A percentile compares a stretch with the other conserved stretches of the same genome.
Evolutionary conservation across 139 green algal genomes (phyloP).

Genomic region (Coelastrella sp.): DNA sequence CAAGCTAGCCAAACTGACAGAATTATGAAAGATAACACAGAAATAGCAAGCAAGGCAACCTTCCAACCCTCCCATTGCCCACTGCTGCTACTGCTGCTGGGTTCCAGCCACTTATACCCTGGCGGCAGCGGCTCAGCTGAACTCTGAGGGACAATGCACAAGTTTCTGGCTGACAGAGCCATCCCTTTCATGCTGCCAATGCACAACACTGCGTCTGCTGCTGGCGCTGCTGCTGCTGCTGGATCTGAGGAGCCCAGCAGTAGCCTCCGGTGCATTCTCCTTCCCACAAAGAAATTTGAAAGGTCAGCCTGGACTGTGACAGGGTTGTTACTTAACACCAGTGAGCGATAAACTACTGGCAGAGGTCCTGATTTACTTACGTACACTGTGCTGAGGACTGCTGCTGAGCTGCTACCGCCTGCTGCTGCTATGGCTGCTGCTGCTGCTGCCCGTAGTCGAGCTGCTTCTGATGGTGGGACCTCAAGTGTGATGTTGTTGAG

Average conservation of each 20-base stretch:
- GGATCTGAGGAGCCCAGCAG: not conserved
- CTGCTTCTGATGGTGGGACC: not conserved
- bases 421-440: not conserved
- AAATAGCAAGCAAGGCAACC: not conserved
- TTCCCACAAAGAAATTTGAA: not conserved
- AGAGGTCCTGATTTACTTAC: not conserved
- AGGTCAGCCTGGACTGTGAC: not conserved
- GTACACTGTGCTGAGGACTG: not conserved
- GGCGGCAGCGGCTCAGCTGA: not conserved
- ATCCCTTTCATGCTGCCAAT: not conserved
- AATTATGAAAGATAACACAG: not conserved
- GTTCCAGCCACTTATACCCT: not conserved
- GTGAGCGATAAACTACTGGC: not conserved
- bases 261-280: not conserved
- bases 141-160: not conserved
- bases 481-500: not conserved
- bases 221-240: not conserved
- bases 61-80: not conserved
- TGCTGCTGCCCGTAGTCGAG: not conserved
- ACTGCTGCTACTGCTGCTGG: constrained; percentile 1
- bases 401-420: not conserved
- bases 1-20: not conserved
- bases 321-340: not conserved
- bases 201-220: not conserved
- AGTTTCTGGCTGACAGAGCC: not conserved